Percentiles rank a stretch among this genome's conserved stretches.
Conservation (phyloP, 1,139 yeast genomes). For the Zygosaccharomyces sapae region DNA sequence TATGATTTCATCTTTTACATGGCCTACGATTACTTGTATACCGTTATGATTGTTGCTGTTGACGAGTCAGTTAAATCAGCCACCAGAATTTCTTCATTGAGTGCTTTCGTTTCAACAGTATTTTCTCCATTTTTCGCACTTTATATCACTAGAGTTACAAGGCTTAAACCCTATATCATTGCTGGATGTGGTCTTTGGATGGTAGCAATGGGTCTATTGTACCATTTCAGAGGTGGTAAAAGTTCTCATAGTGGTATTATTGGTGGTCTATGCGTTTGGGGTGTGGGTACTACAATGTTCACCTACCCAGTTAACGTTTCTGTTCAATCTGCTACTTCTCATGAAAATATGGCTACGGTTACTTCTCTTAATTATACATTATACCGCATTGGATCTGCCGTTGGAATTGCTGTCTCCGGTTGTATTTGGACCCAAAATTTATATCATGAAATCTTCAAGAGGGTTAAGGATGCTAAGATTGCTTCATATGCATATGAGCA, state of each 20-base stretch:
- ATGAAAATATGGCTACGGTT: slow-evolving; percentile 56
- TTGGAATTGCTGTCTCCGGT: slow-evolving; percentile 47
- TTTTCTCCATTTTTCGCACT: slow-evolving; percentile 57
- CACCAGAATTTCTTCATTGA: slow-evolving; percentile 56
- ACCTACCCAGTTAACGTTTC: slow-evolving; percentile 62
- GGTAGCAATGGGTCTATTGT: slow-evolving; percentile 52
- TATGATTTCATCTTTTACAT: slow-evolving; percentile 53
- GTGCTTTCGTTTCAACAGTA: slow-evolving; percentile 60
- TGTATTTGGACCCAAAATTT: slow-evolving; percentile 56
- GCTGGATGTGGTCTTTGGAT: slow-evolving; percentile 54
- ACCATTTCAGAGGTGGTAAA: slow-evolving; percentile 51
- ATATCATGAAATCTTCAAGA: slow-evolving; percentile 30
- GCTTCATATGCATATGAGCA: slow-evolving; percentile 46
- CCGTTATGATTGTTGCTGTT: slow-evolving; percentile 58
- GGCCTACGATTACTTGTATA: slow-evolving; percentile 62
- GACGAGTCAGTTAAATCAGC: slow-evolving; percentile 54
- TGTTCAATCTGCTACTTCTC: slow-evolving; percentile 54
- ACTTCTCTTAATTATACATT: slow-evolving; percentile 51
- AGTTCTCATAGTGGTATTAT: slow-evolving; percentile 51
- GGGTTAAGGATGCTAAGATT: slow-evolving; percentile 32
- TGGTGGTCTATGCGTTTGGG: slow-evolving; percentile 59
- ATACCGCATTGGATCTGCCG: slow-evolving; percentile 53
- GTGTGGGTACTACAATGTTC: slow-evolving; percentile 68
- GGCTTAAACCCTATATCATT: slow-evolving; percentile 55
- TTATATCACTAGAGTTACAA: slow-evolving; percentile 46